These are phyloP conservation scores for Aspergillus novofumigatus DNA, from an alignment of 2,329 filamentous ascomycete genomes.

Conservation along the genomic window DNA sequence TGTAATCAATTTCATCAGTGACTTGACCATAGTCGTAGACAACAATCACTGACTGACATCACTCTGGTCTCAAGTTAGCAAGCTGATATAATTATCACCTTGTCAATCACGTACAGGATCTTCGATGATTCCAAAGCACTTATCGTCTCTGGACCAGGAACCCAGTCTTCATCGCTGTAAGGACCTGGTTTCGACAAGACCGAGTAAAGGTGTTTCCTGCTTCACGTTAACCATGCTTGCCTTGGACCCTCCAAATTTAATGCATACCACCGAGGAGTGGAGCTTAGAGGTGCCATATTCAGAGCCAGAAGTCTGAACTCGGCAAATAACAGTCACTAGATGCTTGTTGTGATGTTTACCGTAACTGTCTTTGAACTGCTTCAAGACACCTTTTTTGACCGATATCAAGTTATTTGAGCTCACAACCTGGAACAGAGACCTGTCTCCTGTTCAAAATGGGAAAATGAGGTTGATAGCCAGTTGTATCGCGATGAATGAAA, in stretches of 20 bases:
- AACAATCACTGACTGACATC: slow-evolving; percentile 40
- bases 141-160: slow-evolving; percentile 49
- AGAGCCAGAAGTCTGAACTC: slow-evolving; percentile 3
- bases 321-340: neutral
- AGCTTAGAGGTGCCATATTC: slow-evolving; percentile 12
- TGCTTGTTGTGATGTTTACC: neutral
- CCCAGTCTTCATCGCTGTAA: slow-evolving; percentile 66
- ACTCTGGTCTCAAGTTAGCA: slow-evolving; percentile 42
- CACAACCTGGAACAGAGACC: neutral
- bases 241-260: neutral
- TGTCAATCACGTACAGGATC: slow-evolving; percentile 58
- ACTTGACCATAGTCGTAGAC: slow-evolving; percentile 3
- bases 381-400: neutral
- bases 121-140: slow-evolving; percentile 65
- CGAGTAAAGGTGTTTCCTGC: slow-evolving; percentile 77
- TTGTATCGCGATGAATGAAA: neutral
- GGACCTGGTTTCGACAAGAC: slow-evolving; percentile 74
- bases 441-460: neutral
- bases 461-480: neutral
- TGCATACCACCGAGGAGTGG: slow-evolving; percentile 16
- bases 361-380: neutral
- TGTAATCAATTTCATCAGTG: slow-evolving; percentile 41
- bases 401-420: neutral
- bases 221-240: slow-evolving; percentile 11
- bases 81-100: neutral